Base-by-base conservation (phyloP, 495 filamentous ascomycete species). In the Lichina pygmaea region DNA sequence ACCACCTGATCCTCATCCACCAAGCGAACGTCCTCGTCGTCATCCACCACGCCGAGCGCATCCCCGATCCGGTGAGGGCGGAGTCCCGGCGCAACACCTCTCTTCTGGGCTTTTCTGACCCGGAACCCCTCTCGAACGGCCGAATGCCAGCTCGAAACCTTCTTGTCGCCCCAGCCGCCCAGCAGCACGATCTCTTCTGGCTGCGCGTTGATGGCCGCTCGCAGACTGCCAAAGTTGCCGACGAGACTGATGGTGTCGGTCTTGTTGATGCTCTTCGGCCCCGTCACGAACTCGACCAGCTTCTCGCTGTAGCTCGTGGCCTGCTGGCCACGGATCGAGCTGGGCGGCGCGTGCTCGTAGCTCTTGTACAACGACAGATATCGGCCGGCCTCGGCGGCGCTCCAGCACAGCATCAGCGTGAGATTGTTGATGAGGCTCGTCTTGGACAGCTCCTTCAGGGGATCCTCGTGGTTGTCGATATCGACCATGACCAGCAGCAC, bases 311-410 rank as follows among this genome's bases (percentile, higher is more conserved):
- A 94, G 11, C 75, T 72, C 43, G 74, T 77, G 0, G 78, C 70
- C 56, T 89, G 81, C 50, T 83, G 77, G 6, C 81, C 79, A 49
- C 73, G 72, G 55, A 97, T 95, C 10, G 75, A 72, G 2, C 70
- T 73, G 8, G 85, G 80, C 43, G 74, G 72, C 0, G 85, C 79
- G 55, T 89, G 71, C 60, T 95, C 89, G 48, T 78, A 93, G 0
- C 74, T 79, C 54, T 95, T 99, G 67, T 82, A 95, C 13, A 91
- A 62, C 54, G 94, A 86, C 17, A 99, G 68, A 54, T 95, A 99
- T 47, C 86, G 71, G 0, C 77, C 89, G 4, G 85, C 86, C 62
- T 99, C 91, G 47, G 78, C 76, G 6, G 89, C 81, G 8, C 77
- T 81, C 86, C 89, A 95, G 62, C 82, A 86, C 2, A 95, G 67